Conservation (phyloP, 2,329 filamentous ascomycete genomes). For the Myrmaecium sp. region DNA sequence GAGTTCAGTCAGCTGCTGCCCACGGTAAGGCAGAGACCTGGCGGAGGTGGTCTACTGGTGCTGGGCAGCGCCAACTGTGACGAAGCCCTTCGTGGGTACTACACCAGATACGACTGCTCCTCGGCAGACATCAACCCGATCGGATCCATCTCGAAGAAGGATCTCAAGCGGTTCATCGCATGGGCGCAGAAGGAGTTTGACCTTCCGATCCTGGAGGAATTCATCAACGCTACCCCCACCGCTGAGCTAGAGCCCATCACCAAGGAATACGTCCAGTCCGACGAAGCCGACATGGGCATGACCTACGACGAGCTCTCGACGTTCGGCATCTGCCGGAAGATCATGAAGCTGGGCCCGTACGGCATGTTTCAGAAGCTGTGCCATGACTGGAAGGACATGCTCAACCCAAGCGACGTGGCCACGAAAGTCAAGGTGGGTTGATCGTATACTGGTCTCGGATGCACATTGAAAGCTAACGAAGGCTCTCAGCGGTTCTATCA, state of each 20-base stretch:
- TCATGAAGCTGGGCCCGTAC: constrained; percentile 35
- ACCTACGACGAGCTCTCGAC: constrained; percentile 34
- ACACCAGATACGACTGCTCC: constrained; percentile 55
- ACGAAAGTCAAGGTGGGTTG: constrained; percentile 22
- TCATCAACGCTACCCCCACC: constrained; percentile 35
- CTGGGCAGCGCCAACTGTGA: constrained; percentile 49
- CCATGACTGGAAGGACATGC: constrained; percentile 29
- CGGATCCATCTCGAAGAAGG: constrained; percentile 44
- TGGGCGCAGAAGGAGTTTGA: constrained; percentile 37
- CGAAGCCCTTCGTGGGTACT: constrained; percentile 36
- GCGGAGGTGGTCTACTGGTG: constrained; percentile 43
- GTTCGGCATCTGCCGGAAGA: constrained; percentile 38
- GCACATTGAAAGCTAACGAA: constrained; percentile 13
- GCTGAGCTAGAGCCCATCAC: constrained; percentile 46
- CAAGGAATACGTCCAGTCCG: constrained; percentile 39
- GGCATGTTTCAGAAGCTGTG: constrained; percentile 37
- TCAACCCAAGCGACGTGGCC: constrained; percentile 26
- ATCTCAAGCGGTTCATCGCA: constrained; percentile 55
- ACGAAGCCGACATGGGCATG: constrained; percentile 36
- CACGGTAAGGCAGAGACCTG: constrained; percentile 37
- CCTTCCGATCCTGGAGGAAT: constrained; percentile 47
- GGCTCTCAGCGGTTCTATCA: constrained; percentile 15
- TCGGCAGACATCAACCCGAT: constrained; percentile 41
- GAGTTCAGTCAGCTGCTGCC: constrained; percentile 47
- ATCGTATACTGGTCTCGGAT: constrained; percentile 9